Evolutionary conservation across 345 rosid genomes (phyloP).

Genomic region (Boechera divaricarpa): DNA sequence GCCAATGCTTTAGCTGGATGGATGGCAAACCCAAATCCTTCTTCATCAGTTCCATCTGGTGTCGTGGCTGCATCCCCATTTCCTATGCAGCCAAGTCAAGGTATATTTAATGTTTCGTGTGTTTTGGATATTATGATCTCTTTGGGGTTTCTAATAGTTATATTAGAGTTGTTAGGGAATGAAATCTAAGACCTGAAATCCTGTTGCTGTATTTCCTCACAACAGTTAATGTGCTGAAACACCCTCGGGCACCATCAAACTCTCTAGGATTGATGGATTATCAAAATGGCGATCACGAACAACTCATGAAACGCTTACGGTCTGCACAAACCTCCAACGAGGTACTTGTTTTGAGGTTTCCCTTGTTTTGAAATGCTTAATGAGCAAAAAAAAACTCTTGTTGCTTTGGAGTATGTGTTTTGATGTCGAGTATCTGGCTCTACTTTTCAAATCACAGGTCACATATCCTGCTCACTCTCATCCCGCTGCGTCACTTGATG

Average conservation of each 20-base stretch:
- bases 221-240: conserved; percentile 69
- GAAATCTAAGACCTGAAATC: conserved; percentile 9
- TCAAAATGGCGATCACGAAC: conserved; percentile 81
- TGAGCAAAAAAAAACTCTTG: background rate
- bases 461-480: conserved; percentile 67
- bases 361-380: conserved; percentile 16
- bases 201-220: conserved; percentile 23
- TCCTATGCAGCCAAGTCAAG: conserved; percentile 48
- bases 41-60: conserved; percentile 81
- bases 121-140: background rate
- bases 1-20: conserved; percentile 74
- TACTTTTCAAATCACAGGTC: conserved; percentile 48
- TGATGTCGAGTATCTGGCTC: conserved; percentile 13
- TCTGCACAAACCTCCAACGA: conserved; percentile 71
- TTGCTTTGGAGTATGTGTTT: conserved; percentile 23
- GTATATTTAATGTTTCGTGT: conserved; percentile 29
- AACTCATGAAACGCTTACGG: conserved; percentile 81
- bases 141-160: background rate
- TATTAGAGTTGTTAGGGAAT: conserved; percentile 6
- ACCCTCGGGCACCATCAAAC: conserved; percentile 75
- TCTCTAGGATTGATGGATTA: conserved; percentile 73
- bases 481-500: conserved; percentile 74
- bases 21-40: conserved; percentile 83
- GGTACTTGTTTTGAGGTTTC: conserved; percentile 21
- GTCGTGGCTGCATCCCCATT: conserved; percentile 87